phyloP scores from a whole-genome alignment of 1,139 yeast species.

The Blastobotrys indianensis region DNA sequence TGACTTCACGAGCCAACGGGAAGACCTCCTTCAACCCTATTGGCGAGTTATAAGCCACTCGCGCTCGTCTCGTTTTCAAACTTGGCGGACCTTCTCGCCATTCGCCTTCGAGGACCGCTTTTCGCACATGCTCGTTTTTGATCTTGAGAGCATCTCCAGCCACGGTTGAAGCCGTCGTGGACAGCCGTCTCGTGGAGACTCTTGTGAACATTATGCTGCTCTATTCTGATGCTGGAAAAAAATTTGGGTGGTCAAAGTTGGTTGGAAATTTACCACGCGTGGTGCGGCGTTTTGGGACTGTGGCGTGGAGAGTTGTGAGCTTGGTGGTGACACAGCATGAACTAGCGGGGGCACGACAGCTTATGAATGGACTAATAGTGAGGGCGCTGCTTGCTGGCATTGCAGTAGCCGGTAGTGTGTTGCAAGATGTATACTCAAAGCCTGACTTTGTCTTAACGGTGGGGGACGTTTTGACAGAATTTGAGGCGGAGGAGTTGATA shows the following conservation, averaged over 20 bases:
- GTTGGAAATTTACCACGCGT: no score
- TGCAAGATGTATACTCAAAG: conserved; percentile 4
- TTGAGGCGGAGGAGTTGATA: not conserved
- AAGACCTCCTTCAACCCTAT: conserved; percentile 66
- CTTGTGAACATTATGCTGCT: no score
- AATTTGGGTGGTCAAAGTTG: no score
- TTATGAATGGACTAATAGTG: no score
- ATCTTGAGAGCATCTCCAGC: conserved; percentile 18
- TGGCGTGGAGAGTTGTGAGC: no score
- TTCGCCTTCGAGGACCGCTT: conserved; percentile 34
- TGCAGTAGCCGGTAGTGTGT: conserved; percentile 2
- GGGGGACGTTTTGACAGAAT: not conserved
- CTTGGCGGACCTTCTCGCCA: conserved; percentile 44
- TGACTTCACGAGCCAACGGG: conserved; percentile 55
- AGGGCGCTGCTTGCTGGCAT: not conserved
- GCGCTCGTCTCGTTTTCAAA: conserved; percentile 40
- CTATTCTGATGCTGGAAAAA: no score
- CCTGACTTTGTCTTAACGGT: conserved; percentile 1
- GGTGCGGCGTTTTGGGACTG: no score
- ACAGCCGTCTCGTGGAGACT: no score
- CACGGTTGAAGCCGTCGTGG: no score
- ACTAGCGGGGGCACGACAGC: no score
- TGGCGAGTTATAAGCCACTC: conserved; percentile 58
- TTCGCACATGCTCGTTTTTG: conserved; percentile 28
- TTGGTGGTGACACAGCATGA: no score